Evolutionary conservation across 179 eudicot genomes (phyloP), one percentile per base, ranked within the genome.

Genomic region (Sideroxylon spinosum): DNA sequence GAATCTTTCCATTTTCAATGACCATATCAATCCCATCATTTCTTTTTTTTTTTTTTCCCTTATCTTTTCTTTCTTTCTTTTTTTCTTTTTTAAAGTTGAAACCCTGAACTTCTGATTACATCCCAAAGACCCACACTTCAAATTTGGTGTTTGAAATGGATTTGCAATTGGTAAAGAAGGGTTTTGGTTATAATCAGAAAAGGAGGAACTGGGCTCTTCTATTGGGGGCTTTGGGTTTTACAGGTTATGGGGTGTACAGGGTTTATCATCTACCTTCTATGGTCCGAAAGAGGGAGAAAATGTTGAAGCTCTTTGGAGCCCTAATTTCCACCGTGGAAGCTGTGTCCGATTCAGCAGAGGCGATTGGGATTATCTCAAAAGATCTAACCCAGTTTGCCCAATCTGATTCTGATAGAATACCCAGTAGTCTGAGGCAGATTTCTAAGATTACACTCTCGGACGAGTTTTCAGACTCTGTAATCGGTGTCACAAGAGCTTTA

Each of bases 361-460:
- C 87, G n/a, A 61, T 91, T 76, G 90, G 95, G 77, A 62, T 93
- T 77, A 66, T 95, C 55, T 86, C 98, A 0, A 93, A 78, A 69
- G 98, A 95, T 86, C 76, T 93, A 44, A 91, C 85, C 71, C 84
- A 87, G 75, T 93, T 93, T 78, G 63, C 93, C 0, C 81, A 82
- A 73, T 91, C 97, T 6, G 94, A 93, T 84, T 86, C 93, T 37
- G 88, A 91, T 81, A 87, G 84, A 69, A 87, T 93, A 22, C 98
- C 99, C 13, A 89, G 87, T 66, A 93, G 98, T 79, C 81, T 93
- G 67, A 93, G 71, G 75, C 98, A 95, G 82, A 76, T 93, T 80
- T 86, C 89, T 6, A 91, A 95, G 73, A 78, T 95, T 56, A 70
- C 94, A 3, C 50, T 52, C 11, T 95, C 95, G 0, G 81, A 86